Base-by-base conservation (phyloP, 2,329 filamentous ascomycete species). In the Ophiostoma triangulosporum region DNA sequence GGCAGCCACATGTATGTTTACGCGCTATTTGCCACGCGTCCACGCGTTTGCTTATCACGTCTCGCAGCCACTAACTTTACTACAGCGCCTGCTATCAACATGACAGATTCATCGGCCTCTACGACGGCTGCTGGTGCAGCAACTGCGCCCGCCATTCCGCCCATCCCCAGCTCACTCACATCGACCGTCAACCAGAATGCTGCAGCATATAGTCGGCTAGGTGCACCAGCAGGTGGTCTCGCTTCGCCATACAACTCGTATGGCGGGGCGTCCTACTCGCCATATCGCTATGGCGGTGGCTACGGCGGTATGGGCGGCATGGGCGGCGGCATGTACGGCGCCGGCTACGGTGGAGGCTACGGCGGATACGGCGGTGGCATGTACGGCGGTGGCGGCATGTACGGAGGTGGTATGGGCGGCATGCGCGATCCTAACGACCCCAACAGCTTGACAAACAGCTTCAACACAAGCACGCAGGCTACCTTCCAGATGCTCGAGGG, bases 401-500 rank as follows among this genome's bases (percentile, higher is more conserved):
- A 77, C 49, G 81, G 81, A 40, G 82, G 74, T 43, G 70, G 68
- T 17, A 54, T 54, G 58, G 66, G 67, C 40, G 81, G 68, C 17
- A 49, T 52, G 59, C 66, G 67, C 45, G 81, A 87, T 65, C 85
- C 86, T 27, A 94, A 94, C 65, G 88, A 95, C 66, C 87, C 88
- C 27, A 88, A 93, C 67, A 96, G 89, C 69, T 73, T 98, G 66
- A 96, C 91, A n/a, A 87, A 94, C 65, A 85, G 87, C 52, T 96
- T 97, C 74, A 88, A 83, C 65, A 90, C 95, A 68, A 93, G 86
- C 72, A 98, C 94, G 0, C 87, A 93, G 62, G 88, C 91, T 11
- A 98, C 93, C 0, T 98, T 98, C 65, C 93, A 97, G 73, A 88
- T 98, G 77, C 88, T 98, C 51, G 93, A 98, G 71, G 93, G 90